phyloP scores from a whole-genome alignment of 306 rosid species.

The Hylodesmum podocarpum region DNA sequence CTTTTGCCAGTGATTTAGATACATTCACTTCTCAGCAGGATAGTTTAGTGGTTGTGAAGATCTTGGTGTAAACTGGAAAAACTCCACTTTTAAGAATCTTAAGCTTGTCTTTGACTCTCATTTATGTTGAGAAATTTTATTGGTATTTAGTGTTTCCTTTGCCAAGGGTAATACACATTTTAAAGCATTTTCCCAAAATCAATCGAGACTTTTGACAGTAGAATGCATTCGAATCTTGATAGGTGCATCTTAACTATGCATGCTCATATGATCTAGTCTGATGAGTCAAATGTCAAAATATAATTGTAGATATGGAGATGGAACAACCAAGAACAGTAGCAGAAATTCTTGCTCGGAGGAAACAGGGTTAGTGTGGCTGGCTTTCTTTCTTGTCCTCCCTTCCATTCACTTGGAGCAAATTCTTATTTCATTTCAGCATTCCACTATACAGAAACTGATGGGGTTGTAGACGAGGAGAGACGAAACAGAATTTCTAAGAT shows the following conservation, averaged over 20 bases:
- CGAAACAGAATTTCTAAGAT: conserved; percentile 64
- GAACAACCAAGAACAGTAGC: conserved; percentile 73
- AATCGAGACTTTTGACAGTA: background rate
- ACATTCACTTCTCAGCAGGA: background rate
- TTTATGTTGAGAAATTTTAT: background rate
- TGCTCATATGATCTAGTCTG: conserved; percentile 18
- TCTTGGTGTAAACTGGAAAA: background rate
- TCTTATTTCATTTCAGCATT: conserved; percentile 26
- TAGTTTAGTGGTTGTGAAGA: background rate
- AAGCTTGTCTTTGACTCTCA: background rate
- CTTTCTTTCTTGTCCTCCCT: conserved; percentile 18
- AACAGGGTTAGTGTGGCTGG: conserved; percentile 56
- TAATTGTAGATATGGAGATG: conserved; percentile 74
- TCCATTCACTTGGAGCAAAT: conserved; percentile 10
- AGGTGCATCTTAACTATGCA: background rate
- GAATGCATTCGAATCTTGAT: conserved; percentile 9
- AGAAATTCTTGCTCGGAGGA: conserved; percentile 68
- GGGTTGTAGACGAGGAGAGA: conserved; percentile 55
- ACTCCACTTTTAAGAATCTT: background rate
- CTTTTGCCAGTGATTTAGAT: background rate
- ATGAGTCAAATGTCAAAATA: conserved; percentile 38
- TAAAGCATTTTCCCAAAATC: background rate
- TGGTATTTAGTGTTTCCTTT: background rate
- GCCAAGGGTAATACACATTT: background rate
- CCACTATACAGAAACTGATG: conserved; percentile 56